These are phyloP conservation scores for Allantophomopsis lycopodina DNA, from an alignment of 2,329 filamentous ascomycete species.

Conservation along the genomic window DNA sequence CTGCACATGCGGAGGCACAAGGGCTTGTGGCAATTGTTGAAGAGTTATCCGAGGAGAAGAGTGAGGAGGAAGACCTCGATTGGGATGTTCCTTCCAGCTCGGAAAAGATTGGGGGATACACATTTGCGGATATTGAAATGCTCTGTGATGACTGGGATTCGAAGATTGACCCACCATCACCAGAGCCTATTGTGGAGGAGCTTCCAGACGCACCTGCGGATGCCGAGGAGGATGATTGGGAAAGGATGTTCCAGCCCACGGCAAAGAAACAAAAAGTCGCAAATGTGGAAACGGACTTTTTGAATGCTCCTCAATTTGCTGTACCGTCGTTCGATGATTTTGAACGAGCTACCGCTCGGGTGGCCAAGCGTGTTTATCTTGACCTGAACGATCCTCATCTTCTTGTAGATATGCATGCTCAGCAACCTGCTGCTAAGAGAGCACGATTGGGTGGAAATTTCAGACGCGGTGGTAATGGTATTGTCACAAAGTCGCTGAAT, in stretches of 20 bases:
- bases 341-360: slow-evolving; percentile 54
- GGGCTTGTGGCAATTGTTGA: slow-evolving; percentile 30
- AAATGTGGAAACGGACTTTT: slow-evolving; percentile 40
- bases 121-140: slow-evolving; percentile 68
- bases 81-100: slow-evolving; percentile 33
- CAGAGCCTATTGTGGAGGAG: slow-evolving; percentile 12
- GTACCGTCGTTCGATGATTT: slow-evolving; percentile 72
- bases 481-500: slow-evolving; percentile 57
- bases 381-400: slow-evolving; percentile 84
- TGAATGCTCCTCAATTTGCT: slow-evolving; percentile 41
- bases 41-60: slow-evolving; percentile 21
- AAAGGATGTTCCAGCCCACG: slow-evolving; percentile 44
- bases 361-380: slow-evolving; percentile 67
- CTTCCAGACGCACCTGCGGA: slow-evolving; percentile 11
- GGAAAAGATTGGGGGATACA: slow-evolving; percentile 61
- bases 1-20: slow-evolving; percentile 34
- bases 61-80: slow-evolving; percentile 33
- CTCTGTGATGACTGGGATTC: slow-evolving; percentile 79
- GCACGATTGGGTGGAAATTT: slow-evolving; percentile 30
- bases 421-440: slow-evolving; percentile 47
- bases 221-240: slow-evolving; percentile 29
- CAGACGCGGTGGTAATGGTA: slow-evolving; percentile 54
- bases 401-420: slow-evolving; percentile 65
- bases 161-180: slow-evolving; percentile 34
- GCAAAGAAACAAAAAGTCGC: slow-evolving; percentile 55